phyloP scores from a whole-genome alignment of 1,284 basidiomycete genomes.

The Apiotrichum laibachii region DNA sequence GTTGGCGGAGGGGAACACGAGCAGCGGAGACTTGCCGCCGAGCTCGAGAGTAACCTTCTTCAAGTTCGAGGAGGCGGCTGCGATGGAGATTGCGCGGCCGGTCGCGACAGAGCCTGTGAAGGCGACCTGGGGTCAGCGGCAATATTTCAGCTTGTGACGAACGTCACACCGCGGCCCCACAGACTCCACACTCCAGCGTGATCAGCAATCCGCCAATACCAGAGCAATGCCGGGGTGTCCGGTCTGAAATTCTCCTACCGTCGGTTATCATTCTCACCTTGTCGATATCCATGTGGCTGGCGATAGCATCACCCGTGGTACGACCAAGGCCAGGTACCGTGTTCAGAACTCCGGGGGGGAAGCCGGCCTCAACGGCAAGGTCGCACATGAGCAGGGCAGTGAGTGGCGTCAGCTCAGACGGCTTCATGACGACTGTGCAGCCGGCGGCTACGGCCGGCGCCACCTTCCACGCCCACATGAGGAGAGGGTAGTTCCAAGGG shows the following conservation, averaged over 20 bases:
- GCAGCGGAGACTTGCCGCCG: conserved; percentile 55
- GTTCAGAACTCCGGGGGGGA: conserved; percentile 89
- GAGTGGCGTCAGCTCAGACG: conserved; percentile 85
- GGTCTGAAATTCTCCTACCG: no score
- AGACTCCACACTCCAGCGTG: no score
- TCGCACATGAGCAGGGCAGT: conserved; percentile 67
- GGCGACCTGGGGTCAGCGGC: conserved; percentile 55
- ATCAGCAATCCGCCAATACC: no score
- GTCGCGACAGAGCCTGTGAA: conserved; percentile 65
- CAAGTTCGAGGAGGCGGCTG: conserved; percentile 76
- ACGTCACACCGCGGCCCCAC: no score
- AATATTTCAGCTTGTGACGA: no score
- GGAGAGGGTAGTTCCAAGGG: conserved; percentile 89
- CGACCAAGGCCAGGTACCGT: conserved; percentile 81
- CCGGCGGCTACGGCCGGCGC: conserved; percentile 78
- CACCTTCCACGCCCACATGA: conserved; percentile 90
- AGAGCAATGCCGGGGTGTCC: no score
- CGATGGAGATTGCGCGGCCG: conserved; percentile 79
- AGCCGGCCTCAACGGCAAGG: conserved; percentile 56
- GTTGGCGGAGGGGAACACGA: conserved; percentile 54
- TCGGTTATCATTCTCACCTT: conserved; percentile 53
- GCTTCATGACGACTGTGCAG: conserved; percentile 56
- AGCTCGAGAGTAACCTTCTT: conserved; percentile 64
- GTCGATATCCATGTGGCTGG: conserved; percentile 73
- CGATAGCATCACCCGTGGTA: conserved; percentile 78